Conservation (phyloP, 2,329 filamentous ascomycete species). For the Xylaria sp. region DNA sequence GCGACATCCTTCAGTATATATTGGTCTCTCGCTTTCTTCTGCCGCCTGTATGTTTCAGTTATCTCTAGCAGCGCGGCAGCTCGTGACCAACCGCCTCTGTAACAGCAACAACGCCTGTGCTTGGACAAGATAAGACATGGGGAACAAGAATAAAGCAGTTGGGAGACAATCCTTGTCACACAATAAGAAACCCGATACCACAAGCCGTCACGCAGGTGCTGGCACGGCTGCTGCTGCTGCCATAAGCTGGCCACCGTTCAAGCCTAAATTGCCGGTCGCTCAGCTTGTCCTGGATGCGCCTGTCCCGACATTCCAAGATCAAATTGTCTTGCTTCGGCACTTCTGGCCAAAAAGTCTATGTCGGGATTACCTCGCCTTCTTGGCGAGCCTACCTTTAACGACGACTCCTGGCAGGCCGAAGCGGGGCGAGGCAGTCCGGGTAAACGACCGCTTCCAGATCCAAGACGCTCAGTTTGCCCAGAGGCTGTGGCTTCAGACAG, state of each 20-base stretch:
- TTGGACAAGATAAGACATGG: constrained; percentile 8
- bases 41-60: not conserved
- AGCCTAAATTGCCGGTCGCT: constrained; percentile 68
- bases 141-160: constrained; percentile 12
- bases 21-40: not conserved
- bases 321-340: constrained; percentile 74
- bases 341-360: constrained; percentile 79
- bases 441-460: constrained; percentile 89
- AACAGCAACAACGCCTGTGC: not conserved
- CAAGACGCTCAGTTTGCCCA: constrained; percentile 77
- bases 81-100: not conserved
- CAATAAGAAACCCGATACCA: constrained; percentile 26
- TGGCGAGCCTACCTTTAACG: constrained; percentile 67
- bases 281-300: constrained; percentile 66
- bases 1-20: not conserved
- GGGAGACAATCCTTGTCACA: constrained; percentile 6
- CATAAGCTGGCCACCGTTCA: constrained; percentile 73
- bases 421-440: constrained; percentile 78
- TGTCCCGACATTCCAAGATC: constrained; percentile 51
- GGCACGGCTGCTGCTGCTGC: constrained; percentile 42
- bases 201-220: constrained; percentile 26
- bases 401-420: constrained; percentile 82
- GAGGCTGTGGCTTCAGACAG: constrained; percentile 77
- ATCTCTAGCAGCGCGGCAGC: not conserved
- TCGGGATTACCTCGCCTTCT: constrained; percentile 76